Percentiles rank a stretch among this genome's conserved stretches.
Conservation (phyloP, 2,329 filamentous ascomycete genomes). For the Cladophialophora exuberans region DNA sequence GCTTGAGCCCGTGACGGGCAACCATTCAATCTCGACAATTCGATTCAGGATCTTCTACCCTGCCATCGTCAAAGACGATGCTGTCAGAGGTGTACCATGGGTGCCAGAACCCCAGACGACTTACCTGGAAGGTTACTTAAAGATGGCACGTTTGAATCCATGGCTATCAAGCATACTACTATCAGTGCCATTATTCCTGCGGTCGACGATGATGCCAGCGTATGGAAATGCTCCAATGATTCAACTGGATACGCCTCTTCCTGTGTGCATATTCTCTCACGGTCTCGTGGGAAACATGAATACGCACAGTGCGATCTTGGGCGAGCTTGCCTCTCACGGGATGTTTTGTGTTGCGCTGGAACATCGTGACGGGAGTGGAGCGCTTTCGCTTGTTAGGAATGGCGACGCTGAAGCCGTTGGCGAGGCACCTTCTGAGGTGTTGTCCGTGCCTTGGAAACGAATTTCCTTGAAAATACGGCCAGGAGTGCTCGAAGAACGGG, state of each 20-base stretch:
- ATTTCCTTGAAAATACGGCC: slow-evolving; percentile 65
- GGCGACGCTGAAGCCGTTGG: slow-evolving; percentile 7
- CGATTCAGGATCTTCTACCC: slow-evolving; percentile 85
- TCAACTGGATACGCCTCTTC: slow-evolving; percentile 64
- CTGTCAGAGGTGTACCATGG: slow-evolving; percentile 64
- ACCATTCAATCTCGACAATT: slow-evolving; percentile 68
- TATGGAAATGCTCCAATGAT: slow-evolving; percentile 58
- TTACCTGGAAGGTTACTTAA: slow-evolving; percentile 73
- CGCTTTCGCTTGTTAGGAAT: slow-evolving; percentile 69
- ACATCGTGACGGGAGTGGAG: slow-evolving; percentile 79
- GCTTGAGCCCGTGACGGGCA: slow-evolving; percentile 53
- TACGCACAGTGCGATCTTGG: slow-evolving; percentile 81
- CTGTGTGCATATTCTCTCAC: slow-evolving; percentile 83
- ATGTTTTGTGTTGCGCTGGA: slow-evolving; percentile 80
- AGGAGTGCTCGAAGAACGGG: slow-evolving; percentile 68
- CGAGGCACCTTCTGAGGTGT: slow-evolving; percentile 39
- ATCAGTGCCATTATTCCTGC: slow-evolving; percentile 30
- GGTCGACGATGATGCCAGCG: slow-evolving; percentile 34
- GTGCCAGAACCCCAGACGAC: slow-evolving; percentile 75
- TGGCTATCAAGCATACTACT: slow-evolving; percentile 41
- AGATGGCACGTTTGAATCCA: slow-evolving; percentile 52
- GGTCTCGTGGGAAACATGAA: slow-evolving; percentile 80
- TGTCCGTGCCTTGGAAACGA: slow-evolving; percentile 46
- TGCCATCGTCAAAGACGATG: slow-evolving; percentile 47
- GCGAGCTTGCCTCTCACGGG: slow-evolving; percentile 78